Evolutionary conservation across 441 rosid genomes (phyloP), one percentile per base, ranked within the genome.

Genomic region (Gossypium schwendimanii): DNA sequence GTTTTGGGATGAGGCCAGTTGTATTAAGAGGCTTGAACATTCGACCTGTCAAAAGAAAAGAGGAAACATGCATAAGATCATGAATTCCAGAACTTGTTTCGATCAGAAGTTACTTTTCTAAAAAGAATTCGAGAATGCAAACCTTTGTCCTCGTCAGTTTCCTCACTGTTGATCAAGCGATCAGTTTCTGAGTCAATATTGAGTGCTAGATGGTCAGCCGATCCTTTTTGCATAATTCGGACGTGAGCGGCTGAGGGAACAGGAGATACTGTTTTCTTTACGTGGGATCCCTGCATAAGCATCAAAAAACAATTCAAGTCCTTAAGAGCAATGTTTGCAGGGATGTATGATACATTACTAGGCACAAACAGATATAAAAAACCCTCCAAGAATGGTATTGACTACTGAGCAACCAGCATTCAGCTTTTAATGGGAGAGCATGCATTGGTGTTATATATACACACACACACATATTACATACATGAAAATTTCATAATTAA

Each of bases 131-230:
- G 8, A 66, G 47, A 70, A 72, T 74, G 75, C 76, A 61, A 63
- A 86, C 99, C 99, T 91, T 94, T 94, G 71, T 89, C 98, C 78
- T 87, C 92, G 31, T 88, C 91, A 17, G 90, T 86, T 80, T 87
- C 90, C 76, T 79, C 87, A 17, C 60, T 71, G 81, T 76, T 83
- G 71, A 92, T 82, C 70, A 91, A 81, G 70, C 73, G 89, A 72
- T 78, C 81, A 31, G 98, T 83, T 71, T 94, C 98, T 18, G 81
- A 71, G 72, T 89, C 99, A 73, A 94, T 82, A 78, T 81, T 87
- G 55, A 94, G 87, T 41, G 91, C 87, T 47, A 92, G 98, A 81
- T 94, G 98, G 68, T 94, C 98, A 0, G 89, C 70, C 24, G 99
- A 89, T 65, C 93, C 99, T 81, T 94, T 94, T 75, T 92, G 86